These are phyloP conservation scores for barley (Hordeum vulgare) DNA, from an alignment of 176 grass and related monocot species.

Conservation along the genomic window DNA sequence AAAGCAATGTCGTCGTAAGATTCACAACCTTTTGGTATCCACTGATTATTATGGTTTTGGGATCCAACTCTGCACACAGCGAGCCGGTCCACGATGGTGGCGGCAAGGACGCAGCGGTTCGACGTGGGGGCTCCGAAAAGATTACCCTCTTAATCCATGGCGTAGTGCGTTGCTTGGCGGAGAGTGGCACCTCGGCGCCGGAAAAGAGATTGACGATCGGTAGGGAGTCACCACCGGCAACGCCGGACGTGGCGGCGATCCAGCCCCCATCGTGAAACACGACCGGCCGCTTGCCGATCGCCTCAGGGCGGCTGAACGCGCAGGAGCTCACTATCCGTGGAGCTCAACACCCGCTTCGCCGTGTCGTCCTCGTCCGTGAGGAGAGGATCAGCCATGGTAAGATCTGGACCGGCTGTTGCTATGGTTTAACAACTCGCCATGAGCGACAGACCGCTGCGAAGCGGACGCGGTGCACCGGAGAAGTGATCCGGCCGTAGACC, in stretches of 20 bases:
- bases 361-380: too few relatives aligned
- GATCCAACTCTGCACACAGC: neutral
- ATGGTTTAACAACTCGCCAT: neutral
- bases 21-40: accelerated
- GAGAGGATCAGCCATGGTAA: neutral
- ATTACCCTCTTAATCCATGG: neutral
- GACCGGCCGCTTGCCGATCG: too few relatives aligned
- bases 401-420: neutral
- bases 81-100: neutral
- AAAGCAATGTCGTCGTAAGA: neutral
- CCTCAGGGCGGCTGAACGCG: too few relatives aligned
- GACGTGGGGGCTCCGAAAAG: neutral
- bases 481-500: neutral
- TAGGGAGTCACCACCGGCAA: neutral
- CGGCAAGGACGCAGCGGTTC: neutral
- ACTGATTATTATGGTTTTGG: neutral
- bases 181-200: neutral
- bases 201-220: neutral
- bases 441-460: neutral
- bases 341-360: neutral
- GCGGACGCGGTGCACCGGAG: neutral
- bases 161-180: neutral
- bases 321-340: neutral
- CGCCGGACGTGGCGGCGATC: neutral
- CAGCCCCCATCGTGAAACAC: neutral